phyloP scores from a whole-genome alignment of 2,329 filamentous ascomycete species.

The Colletotrichum cuscutae region DNA sequence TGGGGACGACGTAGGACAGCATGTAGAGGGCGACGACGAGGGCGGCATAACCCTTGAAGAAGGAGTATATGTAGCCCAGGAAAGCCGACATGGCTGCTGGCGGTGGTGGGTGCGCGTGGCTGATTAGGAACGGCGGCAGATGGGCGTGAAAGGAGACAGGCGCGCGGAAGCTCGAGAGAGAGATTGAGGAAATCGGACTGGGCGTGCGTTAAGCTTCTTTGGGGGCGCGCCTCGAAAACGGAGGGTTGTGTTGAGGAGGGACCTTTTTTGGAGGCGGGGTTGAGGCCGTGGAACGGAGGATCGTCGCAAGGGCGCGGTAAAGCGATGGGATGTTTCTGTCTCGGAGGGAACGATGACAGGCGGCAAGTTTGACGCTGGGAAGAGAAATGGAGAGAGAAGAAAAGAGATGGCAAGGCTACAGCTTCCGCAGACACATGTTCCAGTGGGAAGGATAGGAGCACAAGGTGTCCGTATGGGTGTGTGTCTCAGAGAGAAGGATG shows the following conservation, averaged over 20 bases:
- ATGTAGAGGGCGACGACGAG: conserved; percentile 69
- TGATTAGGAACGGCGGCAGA: conserved; percentile 28
- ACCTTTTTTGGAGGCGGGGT: conserved; percentile 26
- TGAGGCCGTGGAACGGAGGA: conserved; percentile 18
- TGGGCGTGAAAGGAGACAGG: conserved; percentile 22
- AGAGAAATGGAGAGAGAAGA: neutral
- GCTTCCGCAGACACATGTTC: conserved; percentile 30
- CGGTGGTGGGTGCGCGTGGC: neutral
- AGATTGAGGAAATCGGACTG: conserved; percentile 15
- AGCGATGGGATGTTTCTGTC: neutral
- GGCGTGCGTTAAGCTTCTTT: conserved; percentile 33
- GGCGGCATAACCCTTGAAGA: conserved; percentile 61
- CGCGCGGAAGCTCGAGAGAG: conserved; percentile 19
- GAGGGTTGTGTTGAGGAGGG: conserved; percentile 25
- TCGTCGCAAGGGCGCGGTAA: conserved; percentile 29
- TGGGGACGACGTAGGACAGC: conserved; percentile 67
- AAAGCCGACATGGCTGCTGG: conserved; percentile 48
- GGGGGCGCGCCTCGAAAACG: conserved; percentile 20
- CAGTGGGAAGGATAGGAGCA: neutral
- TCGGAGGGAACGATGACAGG: neutral
- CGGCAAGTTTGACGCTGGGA: neutral
- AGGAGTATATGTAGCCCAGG: conserved; percentile 54
- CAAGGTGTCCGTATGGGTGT: neutral
- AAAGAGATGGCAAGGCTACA: conserved; percentile 10
- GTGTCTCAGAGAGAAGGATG: conserved; percentile 23